Base-by-base conservation (phyloP, 2,329 filamentous ascomycete species). In the Chaetomiaceae sp. region DNA sequence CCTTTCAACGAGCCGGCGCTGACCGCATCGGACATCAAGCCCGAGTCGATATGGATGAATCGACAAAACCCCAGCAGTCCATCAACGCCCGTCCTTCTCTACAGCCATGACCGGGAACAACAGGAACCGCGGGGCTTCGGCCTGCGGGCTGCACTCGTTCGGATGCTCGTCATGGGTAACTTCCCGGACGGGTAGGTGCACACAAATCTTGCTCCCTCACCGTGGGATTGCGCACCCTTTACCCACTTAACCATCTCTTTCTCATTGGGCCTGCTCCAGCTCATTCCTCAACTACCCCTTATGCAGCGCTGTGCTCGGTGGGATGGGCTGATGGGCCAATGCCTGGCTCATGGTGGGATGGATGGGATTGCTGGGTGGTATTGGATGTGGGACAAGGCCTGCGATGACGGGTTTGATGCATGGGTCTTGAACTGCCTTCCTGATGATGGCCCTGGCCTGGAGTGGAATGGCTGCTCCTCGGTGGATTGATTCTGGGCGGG, bases 111-210 rank as follows among this genome's bases (percentile, higher is more conserved):
- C 6, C 48, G 8, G 29, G 42, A 45, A 20, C n/a, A 18, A 11
- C 25, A 9, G 16, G n/a, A n/a, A n/a, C n/a, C n/a, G n/a, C n/a
- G n/a, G n/a, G n/a, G n/a, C n/a, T n/a, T n/a, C n/a, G n/a, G n/a
- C n/a, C n/a, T n/a, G n/a, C n/a, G n/a, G n/a, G n/a, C n/a, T n/a
- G n/a, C n/a, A n/a, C n/a, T n/a, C n/a, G n/a, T n/a, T 5, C 33
- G 33, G 33, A 33, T 29, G 41, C 21, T 21, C 14, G n/a, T 44
- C 36, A 11, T 23, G 11, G n/a, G 30, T 7, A 38, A 37, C 46
- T 59, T 58, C 55, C 55, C 29, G 51, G 55, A 59, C 43, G 47
- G 57, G 57, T 58, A 59, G 57, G 55, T 59, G 50, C 51, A 40
- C 25, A 43, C 16, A 29, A 18, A n/a, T 2, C 27, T 30, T 10